Evolutionary conservation across 129 eudicot species (phyloP), one percentile per base, ranked within the genome.

Genomic region (Calendula officinalis): DNA sequence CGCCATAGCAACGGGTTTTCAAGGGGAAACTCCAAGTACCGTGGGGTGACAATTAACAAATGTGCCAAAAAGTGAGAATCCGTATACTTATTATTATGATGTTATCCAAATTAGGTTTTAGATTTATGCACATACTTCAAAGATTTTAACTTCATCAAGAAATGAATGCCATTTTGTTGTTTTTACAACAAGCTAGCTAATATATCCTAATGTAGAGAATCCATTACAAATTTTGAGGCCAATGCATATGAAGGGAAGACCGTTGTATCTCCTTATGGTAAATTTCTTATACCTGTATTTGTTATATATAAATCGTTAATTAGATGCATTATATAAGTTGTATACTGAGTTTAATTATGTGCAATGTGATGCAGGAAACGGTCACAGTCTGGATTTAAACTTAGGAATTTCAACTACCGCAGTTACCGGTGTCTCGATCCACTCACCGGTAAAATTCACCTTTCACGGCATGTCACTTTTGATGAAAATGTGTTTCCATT

Each of bases 1-100:
- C 78, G 90, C 12, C 90, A 80, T 51, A 84, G 90, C 73, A 77
- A 79, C 2, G 90, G 86, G n/a, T 77, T 84, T 16, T 74, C 90
- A 8, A 74, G 86, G 58, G 90, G 90, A 34, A 76, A 78, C 70
- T 83, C 90, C 3, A 83, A 80, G 43, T 83, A 80, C 46, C 69
- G 85, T 66, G 90, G 90, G 3, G 90, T 80, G 10, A 41, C 45
- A 41, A 41, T 41, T 8, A 41, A 41, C 45, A 41, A 41, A 41
- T 41, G 8, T 41, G 45, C 8, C 15, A 45, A 45, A 45, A 45
- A 45, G 51, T 45, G 51, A 45, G 51, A 12, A 45, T 10, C 51
- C 11, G 3, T 4, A 4, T 6, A 3, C 11, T 10, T 7, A 45
- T 45, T 45, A 8, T 8, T 14, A 6, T 2, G 5, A 41, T 11